phyloP scores from a whole-genome alignment of 164 flowering plant genomes.

The Chimonanthus praecox region DNA sequence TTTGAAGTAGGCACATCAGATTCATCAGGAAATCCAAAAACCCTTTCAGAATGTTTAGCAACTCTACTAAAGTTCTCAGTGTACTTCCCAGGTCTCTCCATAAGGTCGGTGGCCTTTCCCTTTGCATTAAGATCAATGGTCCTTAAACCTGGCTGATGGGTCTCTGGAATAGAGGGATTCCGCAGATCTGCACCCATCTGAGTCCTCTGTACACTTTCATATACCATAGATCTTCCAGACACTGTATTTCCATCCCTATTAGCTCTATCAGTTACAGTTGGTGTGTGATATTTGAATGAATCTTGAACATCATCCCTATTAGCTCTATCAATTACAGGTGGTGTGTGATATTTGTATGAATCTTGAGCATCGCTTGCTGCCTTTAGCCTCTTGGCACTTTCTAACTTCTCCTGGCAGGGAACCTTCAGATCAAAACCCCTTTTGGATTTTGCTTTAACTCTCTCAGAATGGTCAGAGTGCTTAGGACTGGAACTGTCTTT shows the following conservation, averaged over 20 bases:
- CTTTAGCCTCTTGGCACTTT: constrained; percentile 40
- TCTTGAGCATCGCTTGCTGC: constrained; percentile 32
- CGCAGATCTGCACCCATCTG: background rate
- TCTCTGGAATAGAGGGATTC: constrained; percentile 21
- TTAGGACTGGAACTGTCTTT: constrained; percentile 29
- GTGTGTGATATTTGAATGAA: constrained; percentile 9
- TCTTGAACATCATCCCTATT: constrained; percentile 29
- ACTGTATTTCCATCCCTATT: constrained; percentile 24
- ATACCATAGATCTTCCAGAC: constrained; percentile 26
- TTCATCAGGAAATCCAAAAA: constrained; percentile 15
- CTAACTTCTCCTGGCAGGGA: constrained; percentile 37
- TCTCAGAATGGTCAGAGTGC: constrained; percentile 33
- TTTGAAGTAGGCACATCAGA: constrained; percentile 15
- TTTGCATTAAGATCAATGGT: constrained; percentile 25
- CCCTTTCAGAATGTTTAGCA: constrained; percentile 33
- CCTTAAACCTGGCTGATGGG: constrained; percentile 34
- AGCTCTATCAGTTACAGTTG: constrained; percentile 21
- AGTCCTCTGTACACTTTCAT: constrained; percentile 1
- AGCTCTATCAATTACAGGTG: constrained; percentile 21
- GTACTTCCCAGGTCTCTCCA: constrained; percentile 35
- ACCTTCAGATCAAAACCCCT: constrained; percentile 32
- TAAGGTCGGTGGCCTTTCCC: constrained; percentile 28
- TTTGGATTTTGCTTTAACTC: constrained; percentile 41
- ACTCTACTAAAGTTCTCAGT: constrained; percentile 29
- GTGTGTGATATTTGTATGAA: constrained; percentile 9